Conservation (phyloP, 2,329 filamentous ascomycete species). For the Scedosporium dehoogii region DNA sequence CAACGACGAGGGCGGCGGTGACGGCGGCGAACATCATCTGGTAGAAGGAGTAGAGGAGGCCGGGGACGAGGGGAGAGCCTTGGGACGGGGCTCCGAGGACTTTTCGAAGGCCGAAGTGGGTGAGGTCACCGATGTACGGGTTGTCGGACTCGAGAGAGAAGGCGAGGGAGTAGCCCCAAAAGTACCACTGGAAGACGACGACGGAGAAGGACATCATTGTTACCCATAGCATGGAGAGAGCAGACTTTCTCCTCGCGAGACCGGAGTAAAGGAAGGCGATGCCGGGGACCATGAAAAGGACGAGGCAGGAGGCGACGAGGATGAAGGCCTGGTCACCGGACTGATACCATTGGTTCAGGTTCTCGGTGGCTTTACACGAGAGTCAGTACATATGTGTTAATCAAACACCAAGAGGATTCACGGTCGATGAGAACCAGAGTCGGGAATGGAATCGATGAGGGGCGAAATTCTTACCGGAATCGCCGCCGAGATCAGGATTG, state of each 20-base stretch:
- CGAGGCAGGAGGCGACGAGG: slow-evolving; percentile 80
- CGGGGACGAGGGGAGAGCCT: slow-evolving; percentile 79
- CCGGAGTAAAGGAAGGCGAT: slow-evolving; percentile 97
- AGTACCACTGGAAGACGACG: slow-evolving; percentile 97
- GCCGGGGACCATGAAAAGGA: slow-evolving; percentile 91
- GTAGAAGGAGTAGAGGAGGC: slow-evolving; percentile 89
- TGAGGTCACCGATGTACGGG: slow-evolving; percentile 84
- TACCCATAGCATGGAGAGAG: slow-evolving; percentile 93
- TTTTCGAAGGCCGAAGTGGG: slow-evolving; percentile 81
- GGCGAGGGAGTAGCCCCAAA: slow-evolving; percentile 95
- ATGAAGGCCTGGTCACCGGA: slow-evolving; percentile 92
- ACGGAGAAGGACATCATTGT: slow-evolving; percentile 90
- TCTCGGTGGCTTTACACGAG: slow-evolving; percentile 57
- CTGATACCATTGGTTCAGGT: slow-evolving; percentile 93
- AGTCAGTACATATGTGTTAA: background rate
- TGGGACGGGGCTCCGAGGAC: slow-evolving; percentile 77
- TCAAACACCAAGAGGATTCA: slow-evolving; percentile 2
- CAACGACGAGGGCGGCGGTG: slow-evolving; percentile 71
- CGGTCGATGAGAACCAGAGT: background rate
- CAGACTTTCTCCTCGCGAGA: slow-evolving; percentile 93
- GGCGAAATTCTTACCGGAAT: slow-evolving; percentile 54
- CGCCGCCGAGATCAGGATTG: slow-evolving; percentile 55
- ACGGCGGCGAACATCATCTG: slow-evolving; percentile 98
- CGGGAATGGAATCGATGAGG: too few relatives aligned
- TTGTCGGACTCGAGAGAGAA: slow-evolving; percentile 76